A percentile compares a stretch with the other conserved stretches of the same genome.
These are phyloP conservation scores for Suillus decipiens DNA, from an alignment of 768 basidiomycete species.

Conservation along the genomic window DNA sequence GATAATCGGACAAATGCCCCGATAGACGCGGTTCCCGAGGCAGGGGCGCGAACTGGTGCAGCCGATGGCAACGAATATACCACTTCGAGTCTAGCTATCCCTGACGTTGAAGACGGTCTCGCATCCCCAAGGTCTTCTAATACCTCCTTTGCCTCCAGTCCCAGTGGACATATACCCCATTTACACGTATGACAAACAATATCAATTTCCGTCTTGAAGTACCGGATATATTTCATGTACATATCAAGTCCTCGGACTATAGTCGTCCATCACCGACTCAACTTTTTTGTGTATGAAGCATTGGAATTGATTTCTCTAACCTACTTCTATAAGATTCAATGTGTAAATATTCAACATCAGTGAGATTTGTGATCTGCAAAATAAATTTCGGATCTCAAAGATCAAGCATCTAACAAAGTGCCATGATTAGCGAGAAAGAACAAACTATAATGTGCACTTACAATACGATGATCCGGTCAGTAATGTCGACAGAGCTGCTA, in stretches of 20 bases:
- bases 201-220: not conserved
- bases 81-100: constrained; percentile 46
- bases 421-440: constrained; percentile 19
- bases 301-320: not conserved
- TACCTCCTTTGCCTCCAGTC: constrained; percentile 28
- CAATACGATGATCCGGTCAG: constrained; percentile 86
- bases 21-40: constrained; percentile 72
- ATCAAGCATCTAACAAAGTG: constrained; percentile 10
- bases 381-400: constrained; percentile 3
- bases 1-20: constrained; percentile 57
- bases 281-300: not conserved
- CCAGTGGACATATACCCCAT: constrained; percentile 42
- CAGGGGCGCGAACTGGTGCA: constrained; percentile 65
- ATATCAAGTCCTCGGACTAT: constrained; percentile 4
- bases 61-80: constrained; percentile 68
- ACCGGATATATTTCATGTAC: not conserved
- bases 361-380: not conserved
- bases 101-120: constrained; percentile 45
- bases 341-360: not conserved
- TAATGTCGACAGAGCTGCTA: constrained; percentile 78
- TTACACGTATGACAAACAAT: constrained; percentile 31
- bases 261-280: not conserved
- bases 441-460: constrained; percentile 34
- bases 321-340: not conserved
- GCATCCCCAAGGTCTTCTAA: constrained; percentile 8